Evolutionary conservation across 2,329 filamentous ascomycete species (phyloP).

Genomic region (Plenodomus biglobosus): DNA sequence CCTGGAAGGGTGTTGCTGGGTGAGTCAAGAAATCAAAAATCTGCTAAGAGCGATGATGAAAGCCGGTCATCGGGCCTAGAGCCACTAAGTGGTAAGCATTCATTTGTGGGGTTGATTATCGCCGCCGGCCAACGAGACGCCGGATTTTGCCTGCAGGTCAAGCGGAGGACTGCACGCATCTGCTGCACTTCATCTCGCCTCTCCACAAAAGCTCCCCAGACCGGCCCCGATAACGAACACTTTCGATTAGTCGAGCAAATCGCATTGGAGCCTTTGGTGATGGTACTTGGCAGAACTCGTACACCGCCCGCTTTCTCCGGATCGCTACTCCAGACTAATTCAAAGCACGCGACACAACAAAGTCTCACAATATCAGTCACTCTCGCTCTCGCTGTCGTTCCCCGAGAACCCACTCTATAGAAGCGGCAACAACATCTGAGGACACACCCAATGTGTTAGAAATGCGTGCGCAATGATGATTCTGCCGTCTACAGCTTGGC

Average conservation of each 20-base stretch:
- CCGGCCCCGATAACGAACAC: no score
- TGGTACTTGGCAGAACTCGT: neutral
- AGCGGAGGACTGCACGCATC: slow-evolving; percentile 7
- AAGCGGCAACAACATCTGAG: no score
- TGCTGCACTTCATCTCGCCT: no score
- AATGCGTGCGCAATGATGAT: no score
- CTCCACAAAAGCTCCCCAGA: no score
- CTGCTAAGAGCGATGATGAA: slow-evolving; percentile 37
- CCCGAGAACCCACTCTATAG: no score
- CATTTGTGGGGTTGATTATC: slow-evolving; percentile 11
- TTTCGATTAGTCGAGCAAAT: neutral
- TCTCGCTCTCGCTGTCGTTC: neutral
- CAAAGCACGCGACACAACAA: neutral
- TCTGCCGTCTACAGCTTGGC: slow-evolving; percentile 8
- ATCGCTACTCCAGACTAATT: neutral
- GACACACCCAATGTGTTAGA: no score
- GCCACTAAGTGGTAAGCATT: slow-evolving; percentile 9
- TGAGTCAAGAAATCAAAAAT: slow-evolving; percentile 43
- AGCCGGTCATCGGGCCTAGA: slow-evolving; percentile 32
- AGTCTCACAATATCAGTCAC: neutral
- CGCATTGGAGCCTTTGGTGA: neutral
- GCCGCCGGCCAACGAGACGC: slow-evolving; percentile 8
- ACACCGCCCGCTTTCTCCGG: neutral
- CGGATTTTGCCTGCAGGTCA: slow-evolving; percentile 5
- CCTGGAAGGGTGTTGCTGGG: slow-evolving; percentile 13